Percentiles rank a stretch among this genome's conserved stretches.
These are phyloP conservation scores for Sideroxylon spinosum DNA, from an alignment of 179 eudicot genomes.

Conservation along the genomic window DNA sequence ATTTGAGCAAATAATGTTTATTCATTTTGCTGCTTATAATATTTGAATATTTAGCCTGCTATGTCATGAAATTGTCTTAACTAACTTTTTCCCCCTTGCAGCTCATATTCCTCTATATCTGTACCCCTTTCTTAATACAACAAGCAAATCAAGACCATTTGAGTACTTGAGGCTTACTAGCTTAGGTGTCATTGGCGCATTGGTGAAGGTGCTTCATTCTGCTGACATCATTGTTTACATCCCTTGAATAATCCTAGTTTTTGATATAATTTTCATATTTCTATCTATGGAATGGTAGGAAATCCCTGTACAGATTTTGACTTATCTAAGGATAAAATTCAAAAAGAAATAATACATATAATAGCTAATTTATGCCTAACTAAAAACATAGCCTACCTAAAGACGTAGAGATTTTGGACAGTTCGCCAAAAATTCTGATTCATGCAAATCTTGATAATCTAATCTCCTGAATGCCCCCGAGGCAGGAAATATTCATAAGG, in stretches of 20 bases:
- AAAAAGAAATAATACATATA: background rate
- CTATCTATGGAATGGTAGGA: background rate
- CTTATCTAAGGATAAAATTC: background rate
- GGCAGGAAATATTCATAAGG: background rate
- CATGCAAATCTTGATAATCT: background rate
- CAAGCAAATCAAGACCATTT: conserved; percentile 92
- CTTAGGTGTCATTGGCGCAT: conserved; percentile 94
- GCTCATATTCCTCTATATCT: conserved; percentile 92
- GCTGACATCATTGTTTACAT: background rate
- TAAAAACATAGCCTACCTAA: too few species aligned
- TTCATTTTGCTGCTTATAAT: background rate
- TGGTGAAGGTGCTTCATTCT: conserved; percentile 67
- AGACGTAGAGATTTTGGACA: background rate
- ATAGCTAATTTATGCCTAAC: too few species aligned
- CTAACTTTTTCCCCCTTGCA: conserved; percentile 35
- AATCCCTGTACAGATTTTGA: background rate
- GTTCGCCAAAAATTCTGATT: too few species aligned
- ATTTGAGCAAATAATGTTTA: background rate
- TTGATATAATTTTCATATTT: background rate
- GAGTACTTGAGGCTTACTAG: conserved; percentile 94
- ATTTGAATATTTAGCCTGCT: background rate
- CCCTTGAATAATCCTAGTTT: background rate
- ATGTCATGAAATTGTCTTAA: background rate
- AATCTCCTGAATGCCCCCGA: background rate
- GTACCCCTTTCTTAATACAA: conserved; percentile 89